These are phyloP conservation scores for Apophysomyces sp. DNA, from an alignment of 371 early-diverging fungal species.

Conservation along the genomic window DNA sequence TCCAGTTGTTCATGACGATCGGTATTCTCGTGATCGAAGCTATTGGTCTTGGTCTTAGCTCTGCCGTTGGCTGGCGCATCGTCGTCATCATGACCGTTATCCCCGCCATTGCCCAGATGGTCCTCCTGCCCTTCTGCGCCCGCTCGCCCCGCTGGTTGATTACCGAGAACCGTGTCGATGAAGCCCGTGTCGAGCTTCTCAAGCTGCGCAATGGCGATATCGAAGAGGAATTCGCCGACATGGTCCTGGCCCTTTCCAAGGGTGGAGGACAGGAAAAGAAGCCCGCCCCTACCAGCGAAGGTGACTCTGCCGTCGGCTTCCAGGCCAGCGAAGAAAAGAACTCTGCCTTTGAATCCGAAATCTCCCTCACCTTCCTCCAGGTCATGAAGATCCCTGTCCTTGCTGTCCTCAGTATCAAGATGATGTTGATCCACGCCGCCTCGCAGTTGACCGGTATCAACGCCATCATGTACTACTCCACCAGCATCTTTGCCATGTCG, in stretches of 20 bases:
- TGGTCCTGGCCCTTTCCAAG: conserved; percentile 45
- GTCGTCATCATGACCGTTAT: conserved; percentile 59
- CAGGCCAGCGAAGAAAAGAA: conserved; percentile 25
- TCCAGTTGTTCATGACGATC: conserved; percentile 79
- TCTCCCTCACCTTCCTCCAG: conserved; percentile 28
- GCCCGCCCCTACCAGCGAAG: conserved; percentile 8
- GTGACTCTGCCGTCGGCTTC: conserved; percentile 18
- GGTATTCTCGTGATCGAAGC: conserved; percentile 73
- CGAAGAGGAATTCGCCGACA: conserved; percentile 62
- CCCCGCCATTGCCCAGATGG: conserved; percentile 67
- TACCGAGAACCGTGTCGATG: conserved; percentile 54
- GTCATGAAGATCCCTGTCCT: conserved; percentile 35
- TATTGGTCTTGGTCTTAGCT: conserved; percentile 56
- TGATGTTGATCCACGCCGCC: conserved; percentile 60
- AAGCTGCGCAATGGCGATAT: conserved; percentile 62
- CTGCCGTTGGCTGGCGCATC: conserved; percentile 69
- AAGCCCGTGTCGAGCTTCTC: conserved; percentile 58
- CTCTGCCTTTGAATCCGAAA: conserved; percentile 27
- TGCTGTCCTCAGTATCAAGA: conserved; percentile 27
- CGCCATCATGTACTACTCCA: conserved; percentile 63
- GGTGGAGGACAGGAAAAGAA: conserved; percentile 13
- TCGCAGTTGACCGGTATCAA: conserved; percentile 72
- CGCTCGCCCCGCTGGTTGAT: conserved; percentile 78
- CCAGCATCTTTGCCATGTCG: conserved; percentile 36
- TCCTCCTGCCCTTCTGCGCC: conserved; percentile 69